These are phyloP conservation scores for Ramularia endophylla DNA, from an alignment of 2,329 filamentous ascomycete genomes.

Conservation along the genomic window DNA sequence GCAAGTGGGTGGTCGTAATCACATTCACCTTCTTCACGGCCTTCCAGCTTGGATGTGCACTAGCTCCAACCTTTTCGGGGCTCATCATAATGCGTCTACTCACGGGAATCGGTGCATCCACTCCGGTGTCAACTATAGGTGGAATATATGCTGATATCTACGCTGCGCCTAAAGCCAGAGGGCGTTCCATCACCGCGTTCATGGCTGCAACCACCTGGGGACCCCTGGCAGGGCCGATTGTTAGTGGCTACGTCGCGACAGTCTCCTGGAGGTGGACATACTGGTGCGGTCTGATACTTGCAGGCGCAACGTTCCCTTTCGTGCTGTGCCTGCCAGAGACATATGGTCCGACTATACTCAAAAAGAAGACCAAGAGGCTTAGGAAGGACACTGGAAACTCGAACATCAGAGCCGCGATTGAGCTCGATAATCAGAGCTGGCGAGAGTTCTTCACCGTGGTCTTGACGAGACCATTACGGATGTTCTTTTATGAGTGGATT, in stretches of 20 bases:
- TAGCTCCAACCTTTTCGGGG: constrained; percentile 39
- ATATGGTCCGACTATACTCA: constrained; percentile 41
- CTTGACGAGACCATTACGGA: constrained; percentile 63
- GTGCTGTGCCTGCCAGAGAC: constrained; percentile 56
- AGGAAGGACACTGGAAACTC: constrained; percentile 47
- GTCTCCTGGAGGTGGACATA: constrained; percentile 66
- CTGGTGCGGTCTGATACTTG: constrained; percentile 65
- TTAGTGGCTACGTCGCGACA: constrained; percentile 56
- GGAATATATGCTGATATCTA: constrained; percentile 63
- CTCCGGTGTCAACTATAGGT: constrained; percentile 54
- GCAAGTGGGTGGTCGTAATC: constrained; percentile 43
- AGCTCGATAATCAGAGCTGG: constrained; percentile 54
- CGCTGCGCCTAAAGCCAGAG: constrained; percentile 49
- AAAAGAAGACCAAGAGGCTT: constrained; percentile 42
- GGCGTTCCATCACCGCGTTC: constrained; percentile 57
- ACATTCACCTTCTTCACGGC: constrained; percentile 45
- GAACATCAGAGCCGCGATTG: constrained; percentile 54
- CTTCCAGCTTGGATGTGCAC: constrained; percentile 41
- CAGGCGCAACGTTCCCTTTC: constrained; percentile 54
- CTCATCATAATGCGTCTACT: constrained; percentile 41
- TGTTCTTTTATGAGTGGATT: constrained; percentile 69
- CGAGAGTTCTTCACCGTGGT: constrained; percentile 62
- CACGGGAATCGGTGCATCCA: constrained; percentile 39
- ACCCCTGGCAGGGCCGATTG: constrained; percentile 59
- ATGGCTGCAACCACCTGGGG: constrained; percentile 62